Evolutionary conservation across 805 yeast species (phyloP).

Genomic region (Cyberlindnera subsufficiens): DNA sequence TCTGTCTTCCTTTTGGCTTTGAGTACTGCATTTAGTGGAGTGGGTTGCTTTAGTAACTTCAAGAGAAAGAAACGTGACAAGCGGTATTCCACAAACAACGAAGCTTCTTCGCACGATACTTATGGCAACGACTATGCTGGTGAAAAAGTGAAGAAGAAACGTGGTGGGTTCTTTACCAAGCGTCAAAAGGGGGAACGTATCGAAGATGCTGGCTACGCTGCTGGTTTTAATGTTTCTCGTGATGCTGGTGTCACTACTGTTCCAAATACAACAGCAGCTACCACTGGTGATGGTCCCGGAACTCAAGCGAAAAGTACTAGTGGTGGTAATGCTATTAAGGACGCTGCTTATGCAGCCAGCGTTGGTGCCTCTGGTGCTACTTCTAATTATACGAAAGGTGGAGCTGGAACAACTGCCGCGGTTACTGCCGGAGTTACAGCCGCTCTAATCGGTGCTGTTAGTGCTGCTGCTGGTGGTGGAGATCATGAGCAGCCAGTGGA

Average conservation of each 20-base stretch:
- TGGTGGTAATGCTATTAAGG: conserved; percentile 10
- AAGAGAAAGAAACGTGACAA: conserved; percentile 8
- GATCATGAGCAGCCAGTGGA: too few relatives aligned
- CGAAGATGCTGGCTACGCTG: conserved; percentile 14
- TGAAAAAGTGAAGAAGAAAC: conserved; percentile 12
- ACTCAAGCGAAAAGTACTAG: not conserved
- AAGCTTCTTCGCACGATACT: conserved; percentile 23
- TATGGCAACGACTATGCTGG: conserved; percentile 21
- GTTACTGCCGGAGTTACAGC: too few relatives aligned
- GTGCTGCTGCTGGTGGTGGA: not conserved
- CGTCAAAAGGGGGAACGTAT: conserved; percentile 3
- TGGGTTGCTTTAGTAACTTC: conserved; percentile 16
- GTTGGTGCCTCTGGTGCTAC: conserved; percentile 13
- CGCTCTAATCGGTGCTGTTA: conserved; percentile 1
- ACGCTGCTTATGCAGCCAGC: conserved; percentile 10
- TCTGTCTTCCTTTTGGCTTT: conserved; percentile 26
- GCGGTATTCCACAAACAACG: conserved; percentile 17
- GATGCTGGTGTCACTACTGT: too few relatives aligned
- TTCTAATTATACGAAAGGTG: conserved; percentile 4
- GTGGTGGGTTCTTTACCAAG: conserved; percentile 14
- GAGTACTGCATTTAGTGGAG: conserved; percentile 15
- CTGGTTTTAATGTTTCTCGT: not conserved
- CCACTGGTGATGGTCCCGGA: not conserved
- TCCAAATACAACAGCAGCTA: too few relatives aligned
- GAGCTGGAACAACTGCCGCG: not conserved